Evolutionary conservation across 208 protist species (phyloP).

Genomic region (Vickermania spadyakhi): DNA sequence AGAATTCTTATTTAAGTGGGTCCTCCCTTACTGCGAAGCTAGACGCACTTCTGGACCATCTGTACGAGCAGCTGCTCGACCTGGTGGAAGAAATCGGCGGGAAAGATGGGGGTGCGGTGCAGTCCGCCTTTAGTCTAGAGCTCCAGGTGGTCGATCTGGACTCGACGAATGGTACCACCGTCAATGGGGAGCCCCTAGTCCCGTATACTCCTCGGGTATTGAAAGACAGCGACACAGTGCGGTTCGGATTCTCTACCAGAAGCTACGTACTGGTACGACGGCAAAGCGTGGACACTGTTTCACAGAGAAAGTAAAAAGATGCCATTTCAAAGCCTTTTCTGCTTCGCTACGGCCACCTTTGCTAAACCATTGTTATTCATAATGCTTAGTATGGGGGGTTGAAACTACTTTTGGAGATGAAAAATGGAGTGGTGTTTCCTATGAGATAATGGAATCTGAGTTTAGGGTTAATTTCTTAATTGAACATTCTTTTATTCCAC

Average conservation of each 20-base stretch:
- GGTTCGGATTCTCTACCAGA: slow-evolving; percentile 58
- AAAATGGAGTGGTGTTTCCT: no score
- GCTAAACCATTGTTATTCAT: no score
- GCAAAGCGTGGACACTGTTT: no score
- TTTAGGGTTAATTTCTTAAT: background rate
- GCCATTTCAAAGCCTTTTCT: no score
- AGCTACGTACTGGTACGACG: slow-evolving; percentile 59
- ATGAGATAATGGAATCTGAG: background rate
- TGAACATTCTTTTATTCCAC: background rate
- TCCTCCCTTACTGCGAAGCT: no score
- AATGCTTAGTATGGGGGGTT: no score
- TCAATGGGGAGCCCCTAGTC: slow-evolving; percentile 43
- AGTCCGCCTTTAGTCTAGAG: slow-evolving; percentile 19
- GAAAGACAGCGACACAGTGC: slow-evolving; percentile 59
- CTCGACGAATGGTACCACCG: slow-evolving; percentile 59
- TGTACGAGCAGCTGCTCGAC: background rate
- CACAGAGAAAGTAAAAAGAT: no score
- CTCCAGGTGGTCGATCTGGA: slow-evolving; percentile 60
- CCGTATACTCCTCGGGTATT: slow-evolving; percentile 26
- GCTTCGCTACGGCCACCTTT: no score
- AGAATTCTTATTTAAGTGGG: no score
- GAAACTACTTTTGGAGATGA: no score
- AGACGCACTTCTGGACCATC: background rate
- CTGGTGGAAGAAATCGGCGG: slow-evolving; percentile 3
- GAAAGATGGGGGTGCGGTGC: background rate